Base-by-base conservation (phyloP, 148 eudicot species). In the Dysphania ambrosioides region DNA sequence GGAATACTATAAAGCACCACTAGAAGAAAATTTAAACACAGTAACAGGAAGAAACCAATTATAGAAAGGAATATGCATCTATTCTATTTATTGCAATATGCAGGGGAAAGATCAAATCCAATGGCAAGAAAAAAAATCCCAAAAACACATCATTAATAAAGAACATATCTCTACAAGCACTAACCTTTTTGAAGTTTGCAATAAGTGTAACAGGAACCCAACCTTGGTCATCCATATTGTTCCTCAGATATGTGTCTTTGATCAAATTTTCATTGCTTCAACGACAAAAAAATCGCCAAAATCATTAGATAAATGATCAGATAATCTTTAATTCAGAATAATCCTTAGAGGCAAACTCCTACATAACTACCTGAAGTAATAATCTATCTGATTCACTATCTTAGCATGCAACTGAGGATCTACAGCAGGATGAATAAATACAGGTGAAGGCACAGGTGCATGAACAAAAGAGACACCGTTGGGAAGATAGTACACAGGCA, bases 191-290 rank as follows among this genome's bases (percentile, higher is more conserved):
- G 79, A 94, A 94, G 67, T 80, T 75, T 59, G 98, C 95, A 73
- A 94, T 88, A 27, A 89, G 78, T 32, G 78, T 65, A 80, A 91
- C 78, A 61, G 90, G 72, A 84, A 94, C 98, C 98, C 98, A 94
- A 42, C 97, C 98, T 64, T 91, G 83, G 51, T 78, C 85, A 81
- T 94, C 96, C 98, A 94, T 94, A 76, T 87, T 83, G 63, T 73
- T 66, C 71, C 98, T 85, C 83, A 91, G 82, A 82, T 26, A 94
- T 64, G 84, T 86, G 81, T 94, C 98, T 76, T 80, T 90, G 71
- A 91, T 79, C 81, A 91, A 71, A 73, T 94, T 94, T 21, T 94
- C 96, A 80, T 86, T 83, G 66, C 98, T 94, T 91, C 85, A 75
- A 44, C 41, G 72, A 76, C 66, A 56, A 58, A 3, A 71, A 49